phyloP scores from a whole-genome alignment of 495 filamentous ascomycete genomes.

The Trichoderma erinaceum region DNA sequence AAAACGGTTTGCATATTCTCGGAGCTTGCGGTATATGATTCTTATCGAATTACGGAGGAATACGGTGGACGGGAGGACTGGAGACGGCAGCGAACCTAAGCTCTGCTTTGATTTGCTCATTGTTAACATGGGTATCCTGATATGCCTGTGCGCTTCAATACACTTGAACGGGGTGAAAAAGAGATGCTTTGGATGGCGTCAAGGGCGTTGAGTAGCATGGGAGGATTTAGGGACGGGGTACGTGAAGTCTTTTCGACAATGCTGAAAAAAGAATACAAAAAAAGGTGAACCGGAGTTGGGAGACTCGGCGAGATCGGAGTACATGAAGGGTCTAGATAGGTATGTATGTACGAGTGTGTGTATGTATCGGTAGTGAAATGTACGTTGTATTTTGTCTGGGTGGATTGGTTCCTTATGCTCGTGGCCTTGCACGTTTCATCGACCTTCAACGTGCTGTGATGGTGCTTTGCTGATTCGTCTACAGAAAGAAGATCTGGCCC shows the following conservation, averaged over 20 bases:
- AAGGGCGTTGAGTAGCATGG: neutral
- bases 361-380: conserved; percentile 1
- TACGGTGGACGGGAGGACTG: neutral
- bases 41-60: neutral
- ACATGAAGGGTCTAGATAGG: neutral
- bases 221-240: neutral
- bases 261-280: neutral
- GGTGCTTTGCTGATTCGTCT: neutral
- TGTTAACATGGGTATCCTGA: neutral
- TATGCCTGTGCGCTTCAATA: neutral
- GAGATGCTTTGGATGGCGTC: neutral
- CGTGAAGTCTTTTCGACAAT: neutral
- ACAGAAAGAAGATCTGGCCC: neutral
- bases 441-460: neutral
- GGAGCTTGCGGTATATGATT: neutral
- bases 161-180: neutral
- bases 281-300: neutral
- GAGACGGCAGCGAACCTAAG: neutral
- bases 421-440: neutral
- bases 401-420: neutral
- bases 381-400: neutral
- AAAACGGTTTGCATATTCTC: neutral
- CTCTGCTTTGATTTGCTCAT: neutral
- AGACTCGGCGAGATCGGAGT: neutral
- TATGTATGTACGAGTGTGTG: conserved; percentile 8